Evolutionary conservation across 2,329 filamentous ascomycete species (phyloP).

Genomic region (Epichloe sylvatica): DNA sequence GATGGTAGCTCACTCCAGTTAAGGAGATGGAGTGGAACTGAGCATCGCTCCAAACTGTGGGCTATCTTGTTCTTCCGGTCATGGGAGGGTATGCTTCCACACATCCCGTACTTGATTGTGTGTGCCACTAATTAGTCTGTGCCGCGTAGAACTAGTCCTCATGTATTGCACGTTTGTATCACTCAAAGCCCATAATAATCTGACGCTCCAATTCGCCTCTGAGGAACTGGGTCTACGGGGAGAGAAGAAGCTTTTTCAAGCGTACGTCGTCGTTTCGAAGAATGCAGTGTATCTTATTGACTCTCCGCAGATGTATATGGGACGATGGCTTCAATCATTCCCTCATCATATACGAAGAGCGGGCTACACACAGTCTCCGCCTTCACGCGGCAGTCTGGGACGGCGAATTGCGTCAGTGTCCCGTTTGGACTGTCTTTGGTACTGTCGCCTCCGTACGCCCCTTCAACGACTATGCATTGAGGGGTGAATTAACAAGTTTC

Average conservation of each 20-base stretch:
- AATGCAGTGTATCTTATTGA: background rate
- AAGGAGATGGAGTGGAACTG: conserved; percentile 34
- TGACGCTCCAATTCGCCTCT: conserved; percentile 29
- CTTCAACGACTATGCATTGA: too few relatives aligned
- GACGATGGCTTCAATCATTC: conserved; percentile 42
- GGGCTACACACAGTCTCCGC: conserved; percentile 31
- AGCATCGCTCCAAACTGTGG: conserved; percentile 35
- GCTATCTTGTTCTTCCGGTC: conserved; percentile 41
- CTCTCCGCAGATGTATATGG: conserved; percentile 33
- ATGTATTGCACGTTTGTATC: conserved; percentile 45
- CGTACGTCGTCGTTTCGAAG: conserved; percentile 25
- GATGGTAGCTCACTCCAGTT: conserved; percentile 35
- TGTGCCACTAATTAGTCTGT: background rate
- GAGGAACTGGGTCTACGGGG: conserved; percentile 33
- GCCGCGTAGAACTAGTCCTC: conserved; percentile 40
- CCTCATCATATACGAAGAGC: conserved; percentile 40
- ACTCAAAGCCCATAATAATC: conserved; percentile 36
- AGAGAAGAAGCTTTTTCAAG: conserved; percentile 41
- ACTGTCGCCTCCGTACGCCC: conserved; percentile 9
- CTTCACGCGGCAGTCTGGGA: conserved; percentile 43
- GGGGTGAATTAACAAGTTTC: background rate
- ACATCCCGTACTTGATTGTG: background rate
- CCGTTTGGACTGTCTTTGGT: conserved; percentile 53
- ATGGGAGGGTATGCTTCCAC: conserved; percentile 38
- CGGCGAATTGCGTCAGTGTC: conserved; percentile 39